Evolutionary conservation across 768 basidiomycete genomes (phyloP).

Genomic region (Leccinum truebloodii): DNA sequence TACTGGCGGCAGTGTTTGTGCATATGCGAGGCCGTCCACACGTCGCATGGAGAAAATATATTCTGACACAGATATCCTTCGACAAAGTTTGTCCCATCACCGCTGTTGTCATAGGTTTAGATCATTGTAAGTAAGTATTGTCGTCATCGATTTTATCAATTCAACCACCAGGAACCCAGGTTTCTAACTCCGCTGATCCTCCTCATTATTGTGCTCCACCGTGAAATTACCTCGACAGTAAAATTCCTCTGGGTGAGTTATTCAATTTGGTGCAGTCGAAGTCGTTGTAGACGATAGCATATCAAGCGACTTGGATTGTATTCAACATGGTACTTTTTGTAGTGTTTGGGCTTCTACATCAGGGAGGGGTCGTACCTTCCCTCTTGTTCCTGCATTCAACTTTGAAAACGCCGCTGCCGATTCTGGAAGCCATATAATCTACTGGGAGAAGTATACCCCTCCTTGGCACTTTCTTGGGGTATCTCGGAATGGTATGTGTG

Average conservation of each 20-base stretch:
- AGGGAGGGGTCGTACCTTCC: slow-evolving; percentile 43
- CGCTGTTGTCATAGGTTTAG: slow-evolving; percentile 26
- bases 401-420: slow-evolving; percentile 11
- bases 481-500: slow-evolving; percentile 15
- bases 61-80: slow-evolving; percentile 16
- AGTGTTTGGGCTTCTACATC: slow-evolving; percentile 40
- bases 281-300: background rate
- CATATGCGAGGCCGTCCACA: slow-evolving; percentile 3
- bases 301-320: slow-evolving; percentile 30
- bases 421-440: slow-evolving; percentile 25
- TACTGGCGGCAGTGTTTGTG: slow-evolving; percentile 11
- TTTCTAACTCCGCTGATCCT: slow-evolving; percentile 40
- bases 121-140: slow-evolving; percentile 17
- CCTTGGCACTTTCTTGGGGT: slow-evolving; percentile 38
- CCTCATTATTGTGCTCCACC: slow-evolving; percentile 34
- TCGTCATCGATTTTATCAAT: slow-evolving; percentile 34
- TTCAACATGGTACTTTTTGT: slow-evolving; percentile 32
- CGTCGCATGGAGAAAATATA: slow-evolving; percentile 5
- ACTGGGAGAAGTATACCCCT: slow-evolving; percentile 44
- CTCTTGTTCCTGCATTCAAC: slow-evolving; percentile 33
- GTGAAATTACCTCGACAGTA: slow-evolving; percentile 26
- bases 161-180: slow-evolving; percentile 43
- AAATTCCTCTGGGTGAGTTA: slow-evolving; percentile 31
- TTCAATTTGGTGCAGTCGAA: background rate
- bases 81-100: slow-evolving; percentile 15